Evolutionary conservation across 1,139 yeast species (phyloP).

Genomic region (Yamadazyma taylorii): DNA sequence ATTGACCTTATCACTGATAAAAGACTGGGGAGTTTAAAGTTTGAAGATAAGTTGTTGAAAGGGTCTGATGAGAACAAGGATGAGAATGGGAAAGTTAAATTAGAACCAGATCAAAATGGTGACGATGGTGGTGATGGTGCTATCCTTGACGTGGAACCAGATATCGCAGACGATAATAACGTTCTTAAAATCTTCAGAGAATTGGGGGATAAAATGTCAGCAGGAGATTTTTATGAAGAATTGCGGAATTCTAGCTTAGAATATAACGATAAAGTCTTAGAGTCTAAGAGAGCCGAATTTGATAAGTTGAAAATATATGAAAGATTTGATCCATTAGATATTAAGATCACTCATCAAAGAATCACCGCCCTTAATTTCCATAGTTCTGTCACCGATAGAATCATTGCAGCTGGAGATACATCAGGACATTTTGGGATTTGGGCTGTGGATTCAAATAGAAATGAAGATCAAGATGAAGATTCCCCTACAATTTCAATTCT

Average conservation of each 20-base stretch:
- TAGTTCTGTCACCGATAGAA: slow-evolving; percentile 61
- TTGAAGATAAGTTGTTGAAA: slow-evolving; percentile 28
- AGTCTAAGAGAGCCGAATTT: slow-evolving; percentile 51
- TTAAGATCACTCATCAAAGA: slow-evolving; percentile 71
- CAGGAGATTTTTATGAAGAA: slow-evolving; percentile 75
- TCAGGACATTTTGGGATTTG: slow-evolving; percentile 85
- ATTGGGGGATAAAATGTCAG: slow-evolving; percentile 58
- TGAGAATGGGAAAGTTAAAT: slow-evolving; percentile 9
- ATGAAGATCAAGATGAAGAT: slow-evolving; percentile 32
- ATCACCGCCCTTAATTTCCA: slow-evolving; percentile 76
- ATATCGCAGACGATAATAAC: slow-evolving; percentile 32
- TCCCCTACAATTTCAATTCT: slow-evolving; percentile 62
- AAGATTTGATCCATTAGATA: slow-evolving; percentile 65
- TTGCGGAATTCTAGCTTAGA: slow-evolving; percentile 29
- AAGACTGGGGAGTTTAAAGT: slow-evolving; percentile 35
- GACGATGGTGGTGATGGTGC: no score
- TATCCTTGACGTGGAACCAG: no score
- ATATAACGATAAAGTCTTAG: slow-evolving; percentile 39
- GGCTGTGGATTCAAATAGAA: slow-evolving; percentile 55
- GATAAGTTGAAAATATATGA: slow-evolving; percentile 51
- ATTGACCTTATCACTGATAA: slow-evolving; percentile 54
- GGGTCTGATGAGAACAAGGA: slow-evolving; percentile 22
- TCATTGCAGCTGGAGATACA: slow-evolving; percentile 86
- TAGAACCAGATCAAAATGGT: no score
- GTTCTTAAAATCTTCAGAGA: slow-evolving; percentile 42